Evolutionary conservation across 2,329 filamentous ascomycete genomes (phyloP).

Genomic region (Ceratocystis alfenasii): DNA sequence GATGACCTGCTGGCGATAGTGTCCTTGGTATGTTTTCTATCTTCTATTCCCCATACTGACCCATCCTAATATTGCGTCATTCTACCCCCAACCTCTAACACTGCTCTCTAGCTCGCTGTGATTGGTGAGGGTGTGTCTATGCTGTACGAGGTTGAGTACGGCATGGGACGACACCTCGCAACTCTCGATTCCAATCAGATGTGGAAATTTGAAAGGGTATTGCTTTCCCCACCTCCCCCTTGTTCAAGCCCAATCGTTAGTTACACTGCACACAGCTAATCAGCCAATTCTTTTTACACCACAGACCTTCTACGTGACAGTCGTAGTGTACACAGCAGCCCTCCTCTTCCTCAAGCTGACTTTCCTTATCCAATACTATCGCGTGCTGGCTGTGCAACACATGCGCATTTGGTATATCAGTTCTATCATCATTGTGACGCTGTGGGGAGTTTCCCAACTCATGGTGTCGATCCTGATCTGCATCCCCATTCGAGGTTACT

Average conservation of each 20-base stretch:
- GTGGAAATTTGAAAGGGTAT: constrained; percentile 21
- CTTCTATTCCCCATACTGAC: neutral
- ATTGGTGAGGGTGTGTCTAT: constrained; percentile 11
- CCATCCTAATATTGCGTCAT: neutral
- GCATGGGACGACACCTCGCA: constrained; percentile 23
- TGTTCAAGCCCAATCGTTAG: neutral
- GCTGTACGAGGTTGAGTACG: constrained; percentile 20
- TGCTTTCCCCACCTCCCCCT: neutral
- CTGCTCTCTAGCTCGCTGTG: constrained; percentile 10
- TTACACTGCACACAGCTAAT: neutral
- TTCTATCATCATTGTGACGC: constrained; percentile 26
- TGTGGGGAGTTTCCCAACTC: constrained; percentile 27
- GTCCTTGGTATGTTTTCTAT: constrained; percentile 24
- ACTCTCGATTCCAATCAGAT: constrained; percentile 10
- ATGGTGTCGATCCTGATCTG: constrained; percentile 26
- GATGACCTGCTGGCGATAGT: constrained; percentile 26
- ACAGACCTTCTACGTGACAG: constrained; percentile 28
- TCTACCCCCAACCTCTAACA: constrained; percentile 7
- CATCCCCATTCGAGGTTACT: constrained; percentile 26
- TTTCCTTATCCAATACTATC: constrained; percentile 32
- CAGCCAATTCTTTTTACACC: neutral
- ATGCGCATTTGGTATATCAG: constrained; percentile 26
- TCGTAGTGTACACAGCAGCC: constrained; percentile 29
- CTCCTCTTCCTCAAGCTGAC: constrained; percentile 30
- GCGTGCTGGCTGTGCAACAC: constrained; percentile 28